Base-by-base conservation (phyloP, 371 early-diverging fungal species). In the Apophysomyces sp. region DNA sequence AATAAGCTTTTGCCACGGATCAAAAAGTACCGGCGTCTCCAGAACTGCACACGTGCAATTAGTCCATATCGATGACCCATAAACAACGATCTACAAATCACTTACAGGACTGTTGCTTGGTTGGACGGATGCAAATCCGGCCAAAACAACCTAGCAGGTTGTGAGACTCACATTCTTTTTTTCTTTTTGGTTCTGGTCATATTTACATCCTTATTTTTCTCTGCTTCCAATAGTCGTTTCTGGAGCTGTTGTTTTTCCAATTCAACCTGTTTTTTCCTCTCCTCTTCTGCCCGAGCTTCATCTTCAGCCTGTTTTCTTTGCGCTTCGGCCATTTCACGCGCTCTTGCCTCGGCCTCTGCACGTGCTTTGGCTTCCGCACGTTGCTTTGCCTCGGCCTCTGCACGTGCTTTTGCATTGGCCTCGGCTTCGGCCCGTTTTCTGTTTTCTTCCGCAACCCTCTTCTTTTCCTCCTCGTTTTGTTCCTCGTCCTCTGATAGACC, bases 91-190 rank as follows among this genome's bases (percentile, higher is more conserved):
- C 27, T 40, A 21, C 9, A 26, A 39, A 37, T 30, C 31, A 55
- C 65, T 63, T 70, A 62, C 62, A 21, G 71, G 71, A 37, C 64
- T 71, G 44, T 32, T 30, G 28, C 55, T 62, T n/a, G 68, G 62
- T 34, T 72, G 72, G n/a, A 68, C 63, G 27, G 72, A 72, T 12
- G 61, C 52, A 52, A 72, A 72, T 18, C 68, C 72, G 12, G 62
- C 59, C 65, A 72, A 62, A 12, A 72, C 28, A 9, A 68, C 28
- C 31, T 62, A 55, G 52, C 34, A 26, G 44, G 7, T 28, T 27
- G 18, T 41, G 5, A 57, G 15, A 55, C 34, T 26, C 31, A n/a
- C 41, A 24, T 16, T 28, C 58, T 57, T 9, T 21, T 44, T n/a
- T 6, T 7, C 18, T 41, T 41, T 6, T 41, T 13, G 51, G 26